Base-by-base conservation (phyloP, 2,329 filamentous ascomycete genomes). In the Ploettnerulaceae sp. region DNA sequence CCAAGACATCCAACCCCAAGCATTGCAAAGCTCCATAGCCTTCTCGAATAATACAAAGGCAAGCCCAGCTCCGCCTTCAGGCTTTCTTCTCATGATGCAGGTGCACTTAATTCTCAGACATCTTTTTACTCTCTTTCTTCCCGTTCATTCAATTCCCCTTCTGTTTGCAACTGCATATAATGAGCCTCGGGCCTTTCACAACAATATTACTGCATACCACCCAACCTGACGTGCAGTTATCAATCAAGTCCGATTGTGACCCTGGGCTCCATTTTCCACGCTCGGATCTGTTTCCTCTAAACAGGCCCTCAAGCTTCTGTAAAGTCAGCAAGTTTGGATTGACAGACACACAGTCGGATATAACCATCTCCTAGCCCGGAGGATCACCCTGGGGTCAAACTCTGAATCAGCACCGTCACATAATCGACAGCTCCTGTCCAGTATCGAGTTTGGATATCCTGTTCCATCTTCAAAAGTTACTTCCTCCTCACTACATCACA, bases 351-450 rank as follows among this genome's bases (percentile, higher is more conserved):
- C 50, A 48, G 44, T 57, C 53, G 53, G 53, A 55, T 36, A 47
- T 57, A 55, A 54, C 45, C 33, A 54, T 42, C 45, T 47, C 35
- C 46, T 47, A 47, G 53, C 45, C 39, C 33, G 39, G 38, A n/a
- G n/a, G n/a, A n/a, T 47, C 49, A 51, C 34, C 44, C 43, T 48
- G 28, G 29, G 26, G 45, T 47, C 35, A 41, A 26, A 14, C 39
- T 43, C 31, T 53, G 51, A 53, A 48, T 53, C 49, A 49, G 53
- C 47, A 51, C 17, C 44, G 38, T 49, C 51, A 57, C 51, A 54
- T 54, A 51, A 53, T 53, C 48, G 48, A 45, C 25, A 48, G 36
- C 31, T 45, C 38, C 45, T 34, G 14, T 34, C 26, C 25, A 31
- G 11, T 25, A 36, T 52, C 18, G 22, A 49, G 40, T 31, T 50